Evolutionary conservation across 1,284 basidiomycete genomes (phyloP).

Genomic region (Boletus smithii): DNA sequence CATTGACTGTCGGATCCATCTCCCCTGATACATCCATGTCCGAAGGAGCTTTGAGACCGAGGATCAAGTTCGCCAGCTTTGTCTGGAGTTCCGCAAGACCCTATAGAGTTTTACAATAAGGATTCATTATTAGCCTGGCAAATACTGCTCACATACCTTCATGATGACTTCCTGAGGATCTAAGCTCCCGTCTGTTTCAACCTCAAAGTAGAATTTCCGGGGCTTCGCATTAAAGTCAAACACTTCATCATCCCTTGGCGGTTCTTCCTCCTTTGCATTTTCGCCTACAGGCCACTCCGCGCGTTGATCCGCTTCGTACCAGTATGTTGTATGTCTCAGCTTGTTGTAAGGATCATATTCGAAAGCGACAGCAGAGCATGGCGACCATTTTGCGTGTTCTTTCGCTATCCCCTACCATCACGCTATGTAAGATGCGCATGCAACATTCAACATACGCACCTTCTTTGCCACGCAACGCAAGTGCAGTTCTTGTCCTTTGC

Average conservation of each 20-base stretch:
- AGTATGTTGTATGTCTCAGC: constrained; percentile 92
- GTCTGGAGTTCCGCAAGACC: constrained; percentile 79
- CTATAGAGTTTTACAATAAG: constrained; percentile 36
- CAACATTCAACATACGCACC: constrained; percentile 40
- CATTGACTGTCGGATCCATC: constrained; percentile 34
- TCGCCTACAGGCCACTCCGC: constrained; percentile 82
- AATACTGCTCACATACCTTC: constrained; percentile 49
- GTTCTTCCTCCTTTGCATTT: constrained; percentile 81
- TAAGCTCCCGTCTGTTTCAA: constrained; percentile 88
- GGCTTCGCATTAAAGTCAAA: constrained; percentile 90
- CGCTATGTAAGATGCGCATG: constrained; percentile 1
- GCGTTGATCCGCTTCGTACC: constrained; percentile 83
- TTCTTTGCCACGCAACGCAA: constrained; percentile 91
- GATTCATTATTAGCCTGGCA: not conserved
- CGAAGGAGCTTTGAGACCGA: constrained; percentile 65
- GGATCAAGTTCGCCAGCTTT: constrained; percentile 78
- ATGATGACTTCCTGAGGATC: constrained; percentile 86
- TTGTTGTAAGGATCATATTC: constrained; percentile 99
- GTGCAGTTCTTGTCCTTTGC: constrained; percentile 90
- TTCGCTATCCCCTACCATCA: constrained; percentile 84
- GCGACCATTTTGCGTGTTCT: constrained; percentile 99
- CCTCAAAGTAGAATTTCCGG: constrained; percentile 85
- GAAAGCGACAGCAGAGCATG: constrained; percentile 91
- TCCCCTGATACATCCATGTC: constrained; percentile 49
- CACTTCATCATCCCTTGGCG: constrained; percentile 71